phyloP scores from a whole-genome alignment of 768 basidiomycete species.

The Tephrocybe sp. region DNA sequence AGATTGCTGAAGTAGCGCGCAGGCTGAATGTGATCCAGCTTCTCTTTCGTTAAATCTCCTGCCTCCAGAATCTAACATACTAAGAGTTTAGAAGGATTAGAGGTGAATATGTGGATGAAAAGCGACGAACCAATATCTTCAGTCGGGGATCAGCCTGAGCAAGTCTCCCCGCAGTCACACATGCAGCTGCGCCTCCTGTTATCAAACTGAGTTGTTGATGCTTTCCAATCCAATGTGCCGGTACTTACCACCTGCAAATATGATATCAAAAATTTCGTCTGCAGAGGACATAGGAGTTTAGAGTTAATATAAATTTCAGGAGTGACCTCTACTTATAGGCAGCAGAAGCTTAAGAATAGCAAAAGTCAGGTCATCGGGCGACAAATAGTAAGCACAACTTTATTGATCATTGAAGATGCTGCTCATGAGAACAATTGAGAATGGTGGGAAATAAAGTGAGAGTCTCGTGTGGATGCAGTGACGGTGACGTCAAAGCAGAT shows the following conservation, averaged over 20 bases:
- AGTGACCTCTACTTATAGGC: not conserved
- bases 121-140: constrained; percentile 45
- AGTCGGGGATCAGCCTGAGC: constrained; percentile 49
- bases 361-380: no score
- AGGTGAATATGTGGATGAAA: not conserved
- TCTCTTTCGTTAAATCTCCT: constrained; percentile 47
- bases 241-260: constrained; percentile 54
- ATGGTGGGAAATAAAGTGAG: no score
- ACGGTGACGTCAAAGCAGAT: no score
- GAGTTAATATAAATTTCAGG: not conserved
- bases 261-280: constrained; percentile 37
- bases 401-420: no score
- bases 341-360: not conserved
- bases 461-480: no score
- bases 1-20: constrained; percentile 47
- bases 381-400: no score
- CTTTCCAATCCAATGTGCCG: not conserved
- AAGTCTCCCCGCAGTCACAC: constrained; percentile 55
- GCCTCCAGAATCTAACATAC: constrained; percentile 49
- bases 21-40: constrained; percentile 50
- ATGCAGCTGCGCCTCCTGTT: constrained; percentile 52
- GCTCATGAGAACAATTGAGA: no score
- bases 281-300: constrained; percentile 1
- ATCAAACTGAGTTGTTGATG: not conserved
- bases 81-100: not conserved